Evolutionary conservation across 768 basidiomycete genomes (phyloP).

Genomic region (Sporobolomyces phaffii): DNA sequence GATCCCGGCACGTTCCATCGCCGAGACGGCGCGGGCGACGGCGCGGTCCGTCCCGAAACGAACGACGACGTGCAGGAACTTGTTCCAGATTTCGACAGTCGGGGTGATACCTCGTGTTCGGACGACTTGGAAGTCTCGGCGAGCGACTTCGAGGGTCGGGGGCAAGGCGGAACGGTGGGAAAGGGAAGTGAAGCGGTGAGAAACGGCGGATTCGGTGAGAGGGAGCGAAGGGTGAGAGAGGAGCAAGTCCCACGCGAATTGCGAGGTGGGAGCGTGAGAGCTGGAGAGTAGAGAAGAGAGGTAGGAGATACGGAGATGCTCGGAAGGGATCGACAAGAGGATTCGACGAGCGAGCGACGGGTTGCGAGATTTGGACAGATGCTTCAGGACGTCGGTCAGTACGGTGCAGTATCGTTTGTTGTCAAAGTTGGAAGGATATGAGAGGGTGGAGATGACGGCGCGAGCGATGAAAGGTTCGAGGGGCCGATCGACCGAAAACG

Average conservation of each 20-base stretch:
- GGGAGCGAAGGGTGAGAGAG: background rate
- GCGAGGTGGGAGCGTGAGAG: background rate
- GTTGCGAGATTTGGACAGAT: background rate
- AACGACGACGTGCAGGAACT: slow-evolving; percentile 5
- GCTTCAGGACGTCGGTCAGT: background rate
- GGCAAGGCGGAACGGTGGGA: background rate
- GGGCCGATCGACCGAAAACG: background rate
- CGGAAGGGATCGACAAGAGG: background rate
- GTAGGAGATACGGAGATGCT: background rate
- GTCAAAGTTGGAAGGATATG: background rate
- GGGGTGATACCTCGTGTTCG: background rate
- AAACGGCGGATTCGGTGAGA: background rate
- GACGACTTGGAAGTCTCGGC: background rate
- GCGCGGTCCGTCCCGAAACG: slow-evolving; percentile 1
- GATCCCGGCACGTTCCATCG: background rate
- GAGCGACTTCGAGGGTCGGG: background rate
- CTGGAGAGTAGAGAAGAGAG: slow-evolving; percentile 1
- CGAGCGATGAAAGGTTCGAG: background rate
- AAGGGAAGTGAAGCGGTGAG: slow-evolving; percentile 9
- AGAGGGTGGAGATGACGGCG: background rate
- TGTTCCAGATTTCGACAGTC: slow-evolving; percentile 1
- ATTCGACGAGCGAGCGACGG: background rate
- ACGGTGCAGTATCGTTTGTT: background rate
- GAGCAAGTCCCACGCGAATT: background rate
- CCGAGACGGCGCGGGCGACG: background rate